A percentile compares a stretch with the other conserved stretches of the same genome.
Evolutionary conservation across 768 basidiomycete species (phyloP).

Genomic region (Lactifluus pinguis): DNA sequence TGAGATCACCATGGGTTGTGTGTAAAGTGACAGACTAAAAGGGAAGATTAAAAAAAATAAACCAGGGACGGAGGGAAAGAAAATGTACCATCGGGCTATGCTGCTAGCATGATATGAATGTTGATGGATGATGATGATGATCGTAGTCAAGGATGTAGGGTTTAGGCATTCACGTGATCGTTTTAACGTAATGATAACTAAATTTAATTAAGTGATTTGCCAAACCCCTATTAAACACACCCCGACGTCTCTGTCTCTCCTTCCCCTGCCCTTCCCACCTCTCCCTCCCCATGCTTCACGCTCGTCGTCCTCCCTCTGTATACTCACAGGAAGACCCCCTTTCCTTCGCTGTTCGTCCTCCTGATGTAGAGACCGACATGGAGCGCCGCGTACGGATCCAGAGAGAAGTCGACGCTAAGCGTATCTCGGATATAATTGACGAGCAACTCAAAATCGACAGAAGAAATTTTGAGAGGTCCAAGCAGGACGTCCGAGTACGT

Average conservation of each 20-base stretch:
- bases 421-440: slow-evolving; percentile 73
- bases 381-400: slow-evolving; percentile 55
- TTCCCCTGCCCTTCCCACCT: slow-evolving; percentile 13
- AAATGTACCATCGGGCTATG: neutral
- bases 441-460: slow-evolving; percentile 66
- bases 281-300: slow-evolving; percentile 30
- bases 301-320: slow-evolving; percentile 57
- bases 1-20: slow-evolving; percentile 90
- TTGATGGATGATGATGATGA: neutral
- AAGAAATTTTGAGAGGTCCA: slow-evolving; percentile 53
- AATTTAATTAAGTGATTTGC: neutral
- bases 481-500: slow-evolving; percentile 65
- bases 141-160: neutral
- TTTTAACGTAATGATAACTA: neutral
- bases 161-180: neutral
- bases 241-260: neutral
- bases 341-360: slow-evolving; percentile 54
- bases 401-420: slow-evolving; percentile 64
- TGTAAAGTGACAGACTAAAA: slow-evolving; percentile 86
- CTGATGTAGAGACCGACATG: slow-evolving; percentile 52
- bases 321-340: slow-evolving; percentile 69
- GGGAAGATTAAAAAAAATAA: neutral
- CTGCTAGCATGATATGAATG: neutral
- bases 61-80: neutral
- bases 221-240: neutral